Base-by-base conservation (phyloP, 768 basidiomycete species). In the Phaeolepiota aurea region DNA sequence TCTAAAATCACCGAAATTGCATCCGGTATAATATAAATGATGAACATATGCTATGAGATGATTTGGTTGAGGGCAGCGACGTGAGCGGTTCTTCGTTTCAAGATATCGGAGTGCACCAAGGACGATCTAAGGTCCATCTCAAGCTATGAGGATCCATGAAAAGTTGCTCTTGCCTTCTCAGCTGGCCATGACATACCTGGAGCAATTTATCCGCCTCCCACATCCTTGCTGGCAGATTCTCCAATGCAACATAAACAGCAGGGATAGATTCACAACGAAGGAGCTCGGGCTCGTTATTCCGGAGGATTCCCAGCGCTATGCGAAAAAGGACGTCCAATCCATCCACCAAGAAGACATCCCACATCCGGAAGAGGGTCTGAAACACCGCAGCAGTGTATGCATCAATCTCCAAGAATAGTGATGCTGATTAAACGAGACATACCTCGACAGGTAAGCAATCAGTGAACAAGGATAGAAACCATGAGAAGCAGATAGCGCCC, bases 391-490 rank as follows among this genome's bases (percentile, higher is more conserved):
- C n/a, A n/a, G 28, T 37, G 13, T 32, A 11, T 34, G 12, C 28
- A 10, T 34, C 30, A 53, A 38, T 19, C 9, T 14, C 10, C 5
- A 9, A 20, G 37, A 16, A 19, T 38, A 19, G 12, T 20, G 22
- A 9, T 11, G 33, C n/a, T n/a, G 18, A 19, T 7, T 35, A 7
- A 14, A 7, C 16, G 4, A 3, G 38, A 56, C 71, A 21, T 43
- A 91, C 91, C 76, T 94, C 92, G 19, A 97, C 87, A 9, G 94
- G 94, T 5, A 97, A 65, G 55, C 93, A 94, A 50, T 96, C 92
- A 0, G 93, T 96, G 54, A 98, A 98, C 15, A 99, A 68, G 2
- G 90, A 92, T 18, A 99, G 65, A 62, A 97, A 96, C 96, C 96
- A 99, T 10, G 92, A 94, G 67, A 99, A 99, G 45, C 91, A 96